Evolutionary conservation across 805 yeast genomes (phyloP), one percentile per base, ranked within the genome.

Genomic region (Sugiyamaella chiloensis): DNA sequence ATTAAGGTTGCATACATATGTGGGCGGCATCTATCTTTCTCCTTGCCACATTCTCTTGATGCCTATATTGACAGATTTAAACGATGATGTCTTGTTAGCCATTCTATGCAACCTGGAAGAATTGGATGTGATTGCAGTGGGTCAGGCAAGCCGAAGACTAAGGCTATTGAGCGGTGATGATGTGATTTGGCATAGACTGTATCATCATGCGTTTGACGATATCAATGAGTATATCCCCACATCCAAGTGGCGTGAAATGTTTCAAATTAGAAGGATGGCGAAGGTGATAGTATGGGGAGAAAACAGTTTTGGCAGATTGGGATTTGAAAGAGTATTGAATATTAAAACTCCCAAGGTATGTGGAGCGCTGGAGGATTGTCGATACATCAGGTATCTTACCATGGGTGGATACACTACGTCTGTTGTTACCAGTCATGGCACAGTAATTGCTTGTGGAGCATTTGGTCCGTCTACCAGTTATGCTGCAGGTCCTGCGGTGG

Each of bases 201-300:
- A 68, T 57, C 54, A 61, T 14, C 70, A 70, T 52, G 67, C 72
- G 11, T 81, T 78, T 62, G 74, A 74, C 5, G 20, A 16, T 21
- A 34, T 34, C 20, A 34, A 34, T 34, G 37, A 34, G 20, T 16
- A 16, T 16, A 21, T 16, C 11, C 16, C 37, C 16, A 11, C 16
- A 5, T 12, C 19, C 5, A 6, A 16, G 20, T 34, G 37, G 24
- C 34, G 26, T 1, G 70, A 71, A 19, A 53, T 78, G 32, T 79
- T 71, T 60, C 56, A 62, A 16, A 43, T 68, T 24, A 63, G 85
- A 30, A 55, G 65, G 3, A 50, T 57, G 5, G 74, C 75, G 5
- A 59, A 68, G 31, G 51, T 80, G 2, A 71, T 64, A 48, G 73
- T 81, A 0, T 79, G 86, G 86, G 24, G 46, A 16, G 24, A 20